These are phyloP conservation scores for Silene coronaria DNA, from an alignment of 179 eudicot species.

Conservation along the genomic window DNA sequence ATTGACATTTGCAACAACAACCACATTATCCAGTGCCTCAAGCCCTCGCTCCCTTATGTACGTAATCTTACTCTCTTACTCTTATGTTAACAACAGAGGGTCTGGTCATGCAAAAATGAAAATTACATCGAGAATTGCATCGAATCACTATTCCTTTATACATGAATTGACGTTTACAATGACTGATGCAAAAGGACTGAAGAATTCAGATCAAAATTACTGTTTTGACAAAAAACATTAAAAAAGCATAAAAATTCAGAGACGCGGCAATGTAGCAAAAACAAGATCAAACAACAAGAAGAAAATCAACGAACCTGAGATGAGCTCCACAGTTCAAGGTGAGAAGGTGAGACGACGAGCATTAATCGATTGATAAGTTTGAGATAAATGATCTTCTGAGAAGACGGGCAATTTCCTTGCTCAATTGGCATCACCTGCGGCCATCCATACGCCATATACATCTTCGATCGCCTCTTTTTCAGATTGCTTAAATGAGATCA, in stretches of 20 bases:
- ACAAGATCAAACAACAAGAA: neutral
- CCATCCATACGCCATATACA: conserved; percentile 99
- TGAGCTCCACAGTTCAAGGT: conserved; percentile 79
- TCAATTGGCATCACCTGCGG: conserved; percentile 92
- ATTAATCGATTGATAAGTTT: conserved; percentile 56
- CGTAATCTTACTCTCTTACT: neutral
- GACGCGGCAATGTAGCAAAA: neutral
- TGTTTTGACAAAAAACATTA: neutral
- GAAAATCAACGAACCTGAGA: conserved; percentile 44
- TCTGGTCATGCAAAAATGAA: neutral
- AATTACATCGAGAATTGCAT: neutral
- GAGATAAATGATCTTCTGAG: conserved; percentile 59
- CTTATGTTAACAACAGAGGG: neutral
- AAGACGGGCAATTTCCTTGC: conserved; percentile 46
- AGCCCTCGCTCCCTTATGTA: too few species aligned
- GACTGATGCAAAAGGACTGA: neutral
- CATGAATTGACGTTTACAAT: neutral
- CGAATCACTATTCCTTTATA: too few species aligned
- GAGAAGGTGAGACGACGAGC: conserved; percentile 79
- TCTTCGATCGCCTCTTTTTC: conserved; percentile 32
- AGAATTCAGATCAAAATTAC: neutral
- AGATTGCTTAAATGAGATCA: neutral
- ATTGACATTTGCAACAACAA: neutral
- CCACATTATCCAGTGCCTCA: neutral
- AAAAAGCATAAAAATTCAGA: neutral